These are phyloP conservation scores for Thermoascus crustaceus DNA, from an alignment of 2,329 filamentous ascomycete genomes.

Conservation along the genomic window DNA sequence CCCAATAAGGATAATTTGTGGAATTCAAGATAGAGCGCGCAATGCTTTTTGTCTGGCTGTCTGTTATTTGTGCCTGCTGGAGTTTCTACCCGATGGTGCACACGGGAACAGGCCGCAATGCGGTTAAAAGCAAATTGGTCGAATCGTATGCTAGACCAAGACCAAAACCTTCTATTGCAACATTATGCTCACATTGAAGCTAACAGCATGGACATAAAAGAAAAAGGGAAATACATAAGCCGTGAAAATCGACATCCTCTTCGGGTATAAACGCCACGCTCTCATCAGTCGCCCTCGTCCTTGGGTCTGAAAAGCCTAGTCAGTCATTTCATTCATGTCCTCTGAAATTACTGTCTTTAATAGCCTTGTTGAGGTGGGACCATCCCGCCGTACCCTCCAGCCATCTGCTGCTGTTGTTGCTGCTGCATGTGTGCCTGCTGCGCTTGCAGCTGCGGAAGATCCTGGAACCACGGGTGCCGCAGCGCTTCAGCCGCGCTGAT, in stretches of 20 bases:
- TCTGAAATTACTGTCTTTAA: no score
- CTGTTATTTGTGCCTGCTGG: no score
- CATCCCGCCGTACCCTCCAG: slow-evolving; percentile 2
- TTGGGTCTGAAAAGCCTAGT: no score
- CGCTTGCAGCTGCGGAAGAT: slow-evolving; percentile 48
- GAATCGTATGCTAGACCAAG: slow-evolving; percentile 2
- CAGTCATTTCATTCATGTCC: no score
- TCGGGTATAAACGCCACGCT: slow-evolving; percentile 23
- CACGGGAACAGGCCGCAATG: no score
- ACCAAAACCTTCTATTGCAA: neutral
- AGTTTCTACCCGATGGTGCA: no score
- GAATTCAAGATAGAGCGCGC: no score
- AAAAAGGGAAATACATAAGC: slow-evolving; percentile 8
- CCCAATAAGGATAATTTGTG: no score
- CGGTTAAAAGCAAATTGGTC: no score
- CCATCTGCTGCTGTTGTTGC: slow-evolving; percentile 25
- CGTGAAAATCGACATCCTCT: slow-evolving; percentile 7
- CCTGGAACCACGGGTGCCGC: slow-evolving; percentile 84
- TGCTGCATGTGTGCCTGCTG: slow-evolving; percentile 37
- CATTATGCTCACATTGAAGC: slow-evolving; percentile 1
- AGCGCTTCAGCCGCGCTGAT: slow-evolving; percentile 82
- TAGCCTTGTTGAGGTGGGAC: slow-evolving; percentile 1
- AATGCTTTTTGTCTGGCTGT: no score
- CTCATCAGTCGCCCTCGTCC: slow-evolving; percentile 21
- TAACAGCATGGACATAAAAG: slow-evolving; percentile 1